A percentile compares a stretch with the other conserved stretches of the same genome.
These are phyloP conservation scores for Agrocybe pediades DNA, from an alignment of 768 basidiomycete species.

Conservation along the genomic window DNA sequence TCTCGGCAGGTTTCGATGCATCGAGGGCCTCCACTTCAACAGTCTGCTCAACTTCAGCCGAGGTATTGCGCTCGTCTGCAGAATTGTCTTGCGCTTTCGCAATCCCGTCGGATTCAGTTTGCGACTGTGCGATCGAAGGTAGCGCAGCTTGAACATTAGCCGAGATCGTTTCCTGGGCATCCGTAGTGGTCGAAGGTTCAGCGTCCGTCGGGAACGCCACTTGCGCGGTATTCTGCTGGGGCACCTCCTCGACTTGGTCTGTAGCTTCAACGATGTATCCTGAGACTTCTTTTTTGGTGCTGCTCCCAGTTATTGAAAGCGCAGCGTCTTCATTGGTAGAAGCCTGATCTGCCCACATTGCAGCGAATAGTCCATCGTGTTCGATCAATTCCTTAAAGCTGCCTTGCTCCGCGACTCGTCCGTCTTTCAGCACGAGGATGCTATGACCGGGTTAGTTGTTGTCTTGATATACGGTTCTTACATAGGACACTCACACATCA, in stretches of 20 bases:
- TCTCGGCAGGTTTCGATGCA: not conserved
- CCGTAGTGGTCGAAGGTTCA: not conserved
- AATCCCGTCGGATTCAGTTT: not conserved
- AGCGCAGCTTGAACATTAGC: not conserved
- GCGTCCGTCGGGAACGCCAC: not conserved
- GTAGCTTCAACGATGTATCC: slow-evolving; percentile 48
- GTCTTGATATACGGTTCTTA: not conserved
- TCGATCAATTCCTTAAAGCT: slow-evolving; percentile 77
- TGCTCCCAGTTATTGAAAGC: slow-evolving; percentile 33
- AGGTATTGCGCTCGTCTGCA: no score
- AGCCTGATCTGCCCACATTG: slow-evolving; percentile 89
- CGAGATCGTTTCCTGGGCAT: not conserved
- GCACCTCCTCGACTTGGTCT: slow-evolving; percentile 9
- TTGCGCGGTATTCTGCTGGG: slow-evolving; percentile 2
- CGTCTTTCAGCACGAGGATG: slow-evolving; percentile 90
- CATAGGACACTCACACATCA: slow-evolving; percentile 55
- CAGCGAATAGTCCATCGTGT: slow-evolving; percentile 70
- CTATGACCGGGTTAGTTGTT: slow-evolving; percentile 35
- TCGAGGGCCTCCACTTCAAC: slow-evolving; percentile 5
- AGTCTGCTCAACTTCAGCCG: not conserved
- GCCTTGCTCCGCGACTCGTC: slow-evolving; percentile 83
- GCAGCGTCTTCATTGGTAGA: slow-evolving; percentile 60
- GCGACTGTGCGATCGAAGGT: not conserved
- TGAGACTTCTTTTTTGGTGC: slow-evolving; percentile 38
- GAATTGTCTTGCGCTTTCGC: not conserved